These are phyloP conservation scores for Papiliotrema flavescens DNA, from an alignment of 1,284 basidiomycete species.

Conservation along the genomic window DNA sequence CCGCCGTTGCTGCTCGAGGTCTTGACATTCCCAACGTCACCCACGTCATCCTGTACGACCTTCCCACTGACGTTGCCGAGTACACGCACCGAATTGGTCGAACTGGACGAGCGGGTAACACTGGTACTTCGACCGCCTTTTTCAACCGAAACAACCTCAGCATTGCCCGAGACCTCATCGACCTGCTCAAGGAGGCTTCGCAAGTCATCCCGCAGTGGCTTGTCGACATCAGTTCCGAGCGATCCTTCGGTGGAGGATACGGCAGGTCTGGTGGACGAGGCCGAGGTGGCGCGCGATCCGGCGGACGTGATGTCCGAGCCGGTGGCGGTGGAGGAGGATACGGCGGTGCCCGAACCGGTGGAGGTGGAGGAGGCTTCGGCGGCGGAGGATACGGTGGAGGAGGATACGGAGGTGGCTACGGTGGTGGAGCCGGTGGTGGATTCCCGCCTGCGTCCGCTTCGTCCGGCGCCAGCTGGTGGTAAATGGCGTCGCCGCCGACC, in stretches of 20 bases:
- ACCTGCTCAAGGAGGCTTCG: conserved; percentile 79
- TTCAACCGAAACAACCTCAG: conserved; percentile 90
- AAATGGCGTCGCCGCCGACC: conserved; percentile 8
- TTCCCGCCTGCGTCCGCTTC: conserved; percentile 38
- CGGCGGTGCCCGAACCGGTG: conserved; percentile 63
- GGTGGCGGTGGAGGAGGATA: conserved; percentile 48
- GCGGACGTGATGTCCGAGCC: conserved; percentile 30
- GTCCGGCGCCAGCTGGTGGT: conserved; percentile 51
- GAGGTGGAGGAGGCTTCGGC: conserved; percentile 41
- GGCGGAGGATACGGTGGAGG: conserved; percentile 41
- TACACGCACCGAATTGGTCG: conserved; percentile 98
- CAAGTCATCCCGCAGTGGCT: conserved; percentile 88
- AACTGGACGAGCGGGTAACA: conserved; percentile 98
- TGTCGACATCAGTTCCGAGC: conserved; percentile 78
- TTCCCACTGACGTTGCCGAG: conserved; percentile 98
- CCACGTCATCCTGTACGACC: conserved; percentile 91
- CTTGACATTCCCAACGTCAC: conserved; percentile 99
- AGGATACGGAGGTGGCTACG: conserved; percentile 46
- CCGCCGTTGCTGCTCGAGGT: conserved; percentile 97
- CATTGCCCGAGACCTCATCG: conserved; percentile 86
- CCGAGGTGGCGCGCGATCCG: conserved; percentile 22
- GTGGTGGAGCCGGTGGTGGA: conserved; percentile 41
- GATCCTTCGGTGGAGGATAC: conserved; percentile 61
- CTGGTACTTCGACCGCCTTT: conserved; percentile 90
- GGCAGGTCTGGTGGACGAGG: conserved; percentile 57